These are phyloP conservation scores for Dianthus caryophyllus DNA, from an alignment of 148 eudicot genomes.

Conservation along the genomic window DNA sequence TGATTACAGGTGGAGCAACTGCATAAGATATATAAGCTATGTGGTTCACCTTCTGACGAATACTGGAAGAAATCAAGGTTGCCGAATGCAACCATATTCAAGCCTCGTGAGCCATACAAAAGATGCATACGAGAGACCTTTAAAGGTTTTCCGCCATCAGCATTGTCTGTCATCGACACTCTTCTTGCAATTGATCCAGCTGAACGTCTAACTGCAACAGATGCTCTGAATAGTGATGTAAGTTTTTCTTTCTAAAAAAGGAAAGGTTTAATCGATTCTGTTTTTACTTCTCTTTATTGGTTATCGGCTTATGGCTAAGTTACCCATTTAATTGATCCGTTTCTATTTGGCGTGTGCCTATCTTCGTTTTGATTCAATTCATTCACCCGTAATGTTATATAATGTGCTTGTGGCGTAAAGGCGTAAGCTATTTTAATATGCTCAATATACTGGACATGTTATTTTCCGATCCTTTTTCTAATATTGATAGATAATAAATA, in stretches of 20 bases:
- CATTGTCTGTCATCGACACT: conserved; percentile 65
- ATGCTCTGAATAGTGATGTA: conserved; percentile 54
- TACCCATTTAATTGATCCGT: background rate
- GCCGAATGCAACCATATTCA: conserved; percentile 79
- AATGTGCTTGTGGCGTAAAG: conserved; percentile 1
- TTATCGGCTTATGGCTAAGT: background rate
- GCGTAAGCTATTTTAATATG: background rate
- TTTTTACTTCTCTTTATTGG: background rate
- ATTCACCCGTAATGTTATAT: background rate
- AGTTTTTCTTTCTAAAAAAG: conserved; percentile 2
- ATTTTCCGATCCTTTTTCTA: too few species aligned
- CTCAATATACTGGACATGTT: background rate
- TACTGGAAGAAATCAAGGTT: conserved; percentile 81
- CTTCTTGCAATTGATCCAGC: conserved; percentile 79
- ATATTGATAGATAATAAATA: too few species aligned
- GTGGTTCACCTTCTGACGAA: conserved; percentile 88
- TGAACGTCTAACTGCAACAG: conserved; percentile 71
- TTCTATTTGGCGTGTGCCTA: background rate
- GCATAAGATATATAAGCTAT: conserved; percentile 75
- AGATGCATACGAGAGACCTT: conserved; percentile 62
- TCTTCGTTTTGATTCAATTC: background rate
- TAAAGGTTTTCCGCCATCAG: conserved; percentile 55
- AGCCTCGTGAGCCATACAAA: conserved; percentile 79
- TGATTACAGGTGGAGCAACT: conserved; percentile 64
- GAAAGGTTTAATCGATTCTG: background rate